Base-by-base conservation (phyloP, 202 grass and related monocot species). In the Digitaria exilis region DNA sequence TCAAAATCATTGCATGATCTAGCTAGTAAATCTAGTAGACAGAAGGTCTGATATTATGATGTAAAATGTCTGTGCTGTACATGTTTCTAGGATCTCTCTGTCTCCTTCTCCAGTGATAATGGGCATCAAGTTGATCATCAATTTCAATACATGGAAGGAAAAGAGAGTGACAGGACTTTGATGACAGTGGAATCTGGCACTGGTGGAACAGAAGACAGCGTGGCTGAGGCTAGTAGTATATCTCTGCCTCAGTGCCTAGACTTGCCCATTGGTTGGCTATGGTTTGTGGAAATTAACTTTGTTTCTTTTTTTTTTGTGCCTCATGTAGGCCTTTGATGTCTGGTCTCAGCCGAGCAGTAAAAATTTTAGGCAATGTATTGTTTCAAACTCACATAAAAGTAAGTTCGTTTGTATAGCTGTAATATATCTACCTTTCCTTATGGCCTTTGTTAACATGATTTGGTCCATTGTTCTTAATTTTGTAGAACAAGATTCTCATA, bases 311-410 rank as follows among this genome's bases (percentile, higher is more conserved):
- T 79, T 77, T 43, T 58, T 67, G 64, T 88, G 82, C 44, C 87
- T 90, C 76, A 75, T 73, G 63, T 82, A 94, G 92, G 72, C 62
- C 77, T 88, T 87, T 85, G 79, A 70, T 83, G 86, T 95, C 61
- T 98, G 96, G 96, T 87, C 73, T 26, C 90, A 98, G 41, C 91
- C 91, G 79, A 71, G 82, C 75, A 93, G 51, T 71, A 69, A 77
- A 90, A 89, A 94, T 77, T 98, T 98, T 54, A 90, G 71, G 35
- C 93, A 90, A 48, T 98, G 96, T 69, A 88, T 98, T 76, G 75
- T 87, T 86, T 91, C 89, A 65, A 96, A 88, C 69, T 85, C 87
- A 71, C 91, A 90, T 71, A 95, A 90, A 89, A 96, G 96, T 96
- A 96, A 85, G 85, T 82, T 69, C 21, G 65, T 87, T 63, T 79